Base-by-base conservation (phyloP, 768 basidiomycete species). In the Phanerochaete carnosa region DNA sequence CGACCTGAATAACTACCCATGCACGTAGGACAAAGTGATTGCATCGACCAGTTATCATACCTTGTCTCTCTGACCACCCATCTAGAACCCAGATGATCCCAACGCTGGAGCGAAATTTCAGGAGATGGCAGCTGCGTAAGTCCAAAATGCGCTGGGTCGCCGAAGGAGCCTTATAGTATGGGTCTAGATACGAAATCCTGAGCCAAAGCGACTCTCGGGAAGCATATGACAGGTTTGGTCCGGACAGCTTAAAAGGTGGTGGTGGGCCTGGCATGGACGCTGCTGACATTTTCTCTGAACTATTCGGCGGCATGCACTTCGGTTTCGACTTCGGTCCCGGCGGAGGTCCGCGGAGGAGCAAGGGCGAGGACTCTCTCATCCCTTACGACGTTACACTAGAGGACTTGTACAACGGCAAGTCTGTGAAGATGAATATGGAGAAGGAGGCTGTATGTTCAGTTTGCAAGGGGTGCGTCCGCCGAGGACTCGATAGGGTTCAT, bases 331-430 rank as follows among this genome's bases (percentile, higher is more conserved):
- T 33, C 13, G 47, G 47, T 8, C 46, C 46, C 3, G 29, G 26
- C 47, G 66, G 74, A 39, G 76, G 78, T 19, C 68, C 73, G 55
- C 74, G 79, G 64, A 75, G 83, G 64, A 77, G 77, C 15, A 86
- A 84, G 66, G 89, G 89, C 16, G 80, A 89, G 65, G 87, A 95
- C 70, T 83, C 88, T 23, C 77, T 87, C 49, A 86, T 94, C 64
- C 84, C 87, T 3, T 90, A 95, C 71, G 82, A 92, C 43, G 91
- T 96, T 56, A 89, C 91, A 4, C 80, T 98, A 30, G 95, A 97
- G 74, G 95, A 98, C 71, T 77, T 95, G 23, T 98, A 94, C 75
- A 91, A 89, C 59, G 96, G 95, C 30, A 95, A 95, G 74, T 83
- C 82, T 11, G 88, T 95, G 59, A 91, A 88, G 70, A 86, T 98